Evolutionary conservation across 2,329 filamentous ascomycete species (phyloP).

Genomic region (Penicillium sp.): DNA sequence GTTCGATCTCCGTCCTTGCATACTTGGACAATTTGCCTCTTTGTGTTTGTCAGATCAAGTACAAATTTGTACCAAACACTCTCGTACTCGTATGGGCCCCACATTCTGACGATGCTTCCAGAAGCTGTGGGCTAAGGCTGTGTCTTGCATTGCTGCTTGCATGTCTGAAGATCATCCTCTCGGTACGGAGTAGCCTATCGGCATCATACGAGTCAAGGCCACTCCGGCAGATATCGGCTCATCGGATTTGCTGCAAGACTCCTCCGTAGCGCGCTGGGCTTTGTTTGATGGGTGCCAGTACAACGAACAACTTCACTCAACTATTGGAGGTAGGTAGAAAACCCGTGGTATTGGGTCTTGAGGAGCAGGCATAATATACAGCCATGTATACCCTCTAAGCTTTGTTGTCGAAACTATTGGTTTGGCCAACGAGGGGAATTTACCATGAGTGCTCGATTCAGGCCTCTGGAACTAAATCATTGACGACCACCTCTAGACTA

Average conservation of each 20-base stretch:
- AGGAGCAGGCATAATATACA: constrained; percentile 18
- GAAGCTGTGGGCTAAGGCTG: background rate
- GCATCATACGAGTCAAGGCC: too few species aligned
- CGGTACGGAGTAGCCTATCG: too few species aligned
- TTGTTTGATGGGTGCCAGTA: too few species aligned
- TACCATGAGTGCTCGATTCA: background rate
- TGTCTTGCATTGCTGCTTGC: background rate
- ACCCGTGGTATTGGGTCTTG: constrained; percentile 7
- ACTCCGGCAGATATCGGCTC: too few species aligned
- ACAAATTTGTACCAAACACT: background rate
- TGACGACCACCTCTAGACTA: too few species aligned
- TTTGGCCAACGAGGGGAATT: background rate
- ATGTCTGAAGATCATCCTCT: too few species aligned
- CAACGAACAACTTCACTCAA: too few species aligned
- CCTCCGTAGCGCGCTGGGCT: too few species aligned
- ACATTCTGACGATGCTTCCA: background rate
- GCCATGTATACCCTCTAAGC: background rate
- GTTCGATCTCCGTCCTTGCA: background rate
- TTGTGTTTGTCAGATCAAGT: background rate
- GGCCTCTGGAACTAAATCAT: too few species aligned
- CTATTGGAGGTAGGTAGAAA: background rate
- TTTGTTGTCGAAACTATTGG: constrained; percentile 17
- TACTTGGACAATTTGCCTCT: background rate
- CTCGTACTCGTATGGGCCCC: background rate
- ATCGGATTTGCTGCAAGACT: too few species aligned